Conservation (phyloP, 169 alveolate genomes). For the Eimeria maxima region DNA sequence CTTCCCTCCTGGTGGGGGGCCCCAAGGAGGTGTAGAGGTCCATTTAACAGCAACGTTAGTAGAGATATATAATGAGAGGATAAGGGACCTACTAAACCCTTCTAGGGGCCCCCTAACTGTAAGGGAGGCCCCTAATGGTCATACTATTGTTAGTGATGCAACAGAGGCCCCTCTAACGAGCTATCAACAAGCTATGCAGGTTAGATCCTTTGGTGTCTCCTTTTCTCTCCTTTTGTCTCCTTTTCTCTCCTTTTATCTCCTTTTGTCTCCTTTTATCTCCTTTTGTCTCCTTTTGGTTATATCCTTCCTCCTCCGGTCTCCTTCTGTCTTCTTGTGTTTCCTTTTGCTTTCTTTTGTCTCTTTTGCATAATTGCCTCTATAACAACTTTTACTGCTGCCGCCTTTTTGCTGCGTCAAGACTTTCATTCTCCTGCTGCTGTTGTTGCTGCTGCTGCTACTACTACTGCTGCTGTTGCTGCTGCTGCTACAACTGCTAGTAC, state of each 20-base stretch:
- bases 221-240: no score
- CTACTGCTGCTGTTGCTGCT: neutral
- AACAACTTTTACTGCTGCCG: no score
- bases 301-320: no score
- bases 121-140: constrained; percentile 49
- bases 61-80: constrained; percentile 77
- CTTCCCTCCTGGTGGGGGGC: neutral
- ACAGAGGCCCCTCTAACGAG: constrained; percentile 28
- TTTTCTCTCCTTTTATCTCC: no score
- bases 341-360: no score
- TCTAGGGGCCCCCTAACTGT: constrained; percentile 37
- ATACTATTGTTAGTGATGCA: constrained; percentile 41
- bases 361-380: no score
- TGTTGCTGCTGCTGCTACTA: neutral
- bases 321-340: no score
- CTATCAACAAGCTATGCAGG: constrained; percentile 15
- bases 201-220: no score
- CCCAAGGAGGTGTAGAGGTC: neutral
- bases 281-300: no score
- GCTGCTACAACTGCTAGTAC: neutral
- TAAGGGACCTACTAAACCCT: constrained; percentile 73
- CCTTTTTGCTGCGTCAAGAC: neutral
- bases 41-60: constrained; percentile 52
- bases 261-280: neutral
- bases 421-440: neutral